Conservation (phyloP, 208 protist species). For the Trypanosoma melophagium region DNA sequence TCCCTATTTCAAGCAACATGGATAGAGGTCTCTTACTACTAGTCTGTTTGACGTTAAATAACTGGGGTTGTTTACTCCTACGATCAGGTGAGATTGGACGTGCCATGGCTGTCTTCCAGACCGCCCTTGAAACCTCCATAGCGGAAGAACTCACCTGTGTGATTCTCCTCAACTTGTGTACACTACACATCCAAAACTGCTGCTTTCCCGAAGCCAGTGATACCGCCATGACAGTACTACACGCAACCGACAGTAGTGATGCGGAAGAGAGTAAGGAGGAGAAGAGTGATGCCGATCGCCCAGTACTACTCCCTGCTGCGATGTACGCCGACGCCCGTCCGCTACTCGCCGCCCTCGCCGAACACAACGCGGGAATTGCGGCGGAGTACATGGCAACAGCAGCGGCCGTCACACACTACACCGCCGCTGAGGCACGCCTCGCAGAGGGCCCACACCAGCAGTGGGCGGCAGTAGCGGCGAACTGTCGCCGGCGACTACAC, state of each 20-base stretch:
- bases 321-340: slow-evolving; percentile 6
- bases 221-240: slow-evolving; percentile 18
- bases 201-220: slow-evolving; percentile 17
- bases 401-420: slow-evolving; percentile 16
- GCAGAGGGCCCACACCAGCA: slow-evolving; percentile 27
- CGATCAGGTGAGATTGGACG: slow-evolving; percentile 19
- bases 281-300: not conserved
- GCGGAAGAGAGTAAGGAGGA: not conserved
- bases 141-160: slow-evolving; percentile 18
- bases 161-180: slow-evolving; percentile 29
- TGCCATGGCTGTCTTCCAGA: slow-evolving; percentile 12
- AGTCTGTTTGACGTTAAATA: slow-evolving; percentile 52
- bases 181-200: slow-evolving; percentile 22
- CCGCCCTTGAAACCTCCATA: slow-evolving; percentile 13
- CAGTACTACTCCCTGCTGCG: not conserved
- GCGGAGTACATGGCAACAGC: slow-evolving; percentile 22
- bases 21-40: slow-evolving; percentile 36
- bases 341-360: slow-evolving; percentile 24
- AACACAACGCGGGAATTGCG: slow-evolving; percentile 29
- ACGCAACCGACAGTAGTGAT: not conserved
- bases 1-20: not conserved
- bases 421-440: slow-evolving; percentile 6
- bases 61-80: slow-evolving; percentile 49
- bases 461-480: slow-evolving; percentile 26
- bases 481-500: slow-evolving; percentile 14